A percentile compares a stretch with the other conserved stretches of the same genome.
Conservation (phyloP, 139 green algal species). For the Mesotaenium endlicherianum region DNA sequence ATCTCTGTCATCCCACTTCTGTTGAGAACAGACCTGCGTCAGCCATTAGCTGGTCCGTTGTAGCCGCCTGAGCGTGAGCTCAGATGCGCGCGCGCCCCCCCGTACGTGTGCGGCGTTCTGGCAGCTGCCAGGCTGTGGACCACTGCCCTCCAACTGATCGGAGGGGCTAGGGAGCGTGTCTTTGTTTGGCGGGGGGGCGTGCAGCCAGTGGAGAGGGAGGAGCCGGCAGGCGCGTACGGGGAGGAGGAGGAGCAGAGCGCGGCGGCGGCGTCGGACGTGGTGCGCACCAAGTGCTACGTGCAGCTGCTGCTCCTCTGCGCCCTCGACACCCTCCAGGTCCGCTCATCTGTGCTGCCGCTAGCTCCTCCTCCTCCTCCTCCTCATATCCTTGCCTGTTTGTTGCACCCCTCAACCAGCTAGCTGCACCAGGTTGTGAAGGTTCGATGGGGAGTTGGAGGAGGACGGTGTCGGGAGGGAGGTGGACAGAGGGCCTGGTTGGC, state of each 20-base stretch:
- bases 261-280: neutral
- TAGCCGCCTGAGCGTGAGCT: neutral
- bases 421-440: no score
- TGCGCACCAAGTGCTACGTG: slow-evolving; percentile 39
- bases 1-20: no score
- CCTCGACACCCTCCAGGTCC: slow-evolving; percentile 11
- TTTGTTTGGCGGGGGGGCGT: neutral
- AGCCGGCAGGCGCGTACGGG: neutral
- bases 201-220: neutral
- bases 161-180: neutral
- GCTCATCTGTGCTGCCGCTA: no score
- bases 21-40: no score
- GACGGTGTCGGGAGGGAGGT: no score
- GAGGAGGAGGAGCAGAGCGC: neutral
- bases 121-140: neutral
- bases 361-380: no score
- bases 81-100: neutral
- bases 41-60: neutral
- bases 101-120: neutral
- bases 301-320: slow-evolving; percentile 42
- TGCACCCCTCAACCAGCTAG: no score
- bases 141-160: neutral
- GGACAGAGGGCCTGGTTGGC: no score
- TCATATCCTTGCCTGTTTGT: no score
- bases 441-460: no score